Conservation (phyloP, 225 moss, liverwort and hornwort genomes). For the Polytrichum formosum region DNA sequence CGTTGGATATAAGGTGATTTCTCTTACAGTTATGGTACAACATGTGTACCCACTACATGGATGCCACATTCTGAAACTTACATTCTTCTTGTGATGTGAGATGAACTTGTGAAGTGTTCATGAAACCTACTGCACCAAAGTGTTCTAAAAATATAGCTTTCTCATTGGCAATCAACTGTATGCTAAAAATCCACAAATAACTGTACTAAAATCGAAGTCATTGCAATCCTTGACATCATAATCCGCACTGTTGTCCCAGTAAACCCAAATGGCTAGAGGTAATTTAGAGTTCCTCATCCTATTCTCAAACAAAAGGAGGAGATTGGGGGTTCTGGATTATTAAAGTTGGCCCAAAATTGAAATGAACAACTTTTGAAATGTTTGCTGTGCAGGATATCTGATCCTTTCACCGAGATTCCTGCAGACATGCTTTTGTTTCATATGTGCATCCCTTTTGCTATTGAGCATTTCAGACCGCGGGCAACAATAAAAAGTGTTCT, state of each 20-base stretch:
- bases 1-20: constrained; percentile 79
- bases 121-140: too few relatives aligned
- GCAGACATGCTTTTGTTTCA: constrained; percentile 98
- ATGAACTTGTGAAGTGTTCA: too few relatives aligned
- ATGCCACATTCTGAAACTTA: neutral
- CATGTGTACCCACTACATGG: neutral
- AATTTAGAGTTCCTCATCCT: too few relatives aligned
- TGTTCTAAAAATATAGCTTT: too few relatives aligned
- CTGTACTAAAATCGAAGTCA: too few relatives aligned
- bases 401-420: constrained; percentile 98
- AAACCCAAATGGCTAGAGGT: too few relatives aligned
- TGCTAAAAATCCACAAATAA: too few relatives aligned
- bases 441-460: constrained; percentile 93
- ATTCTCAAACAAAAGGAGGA: too few relatives aligned
- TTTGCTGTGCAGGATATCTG: constrained; percentile 77
- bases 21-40: neutral
- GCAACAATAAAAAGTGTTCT: constrained; percentile 88
- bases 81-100: neutral
- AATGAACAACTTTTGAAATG: neutral
- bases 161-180: too few relatives aligned
- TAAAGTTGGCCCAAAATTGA: neutral
- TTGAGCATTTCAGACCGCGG: constrained; percentile 96
- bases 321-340: neutral
- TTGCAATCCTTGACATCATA: too few relatives aligned
- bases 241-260: too few relatives aligned